These are phyloP conservation scores for Barbatosphaeria neglecta DNA, from an alignment of 495 filamentous ascomycete species.

Conservation along the genomic window DNA sequence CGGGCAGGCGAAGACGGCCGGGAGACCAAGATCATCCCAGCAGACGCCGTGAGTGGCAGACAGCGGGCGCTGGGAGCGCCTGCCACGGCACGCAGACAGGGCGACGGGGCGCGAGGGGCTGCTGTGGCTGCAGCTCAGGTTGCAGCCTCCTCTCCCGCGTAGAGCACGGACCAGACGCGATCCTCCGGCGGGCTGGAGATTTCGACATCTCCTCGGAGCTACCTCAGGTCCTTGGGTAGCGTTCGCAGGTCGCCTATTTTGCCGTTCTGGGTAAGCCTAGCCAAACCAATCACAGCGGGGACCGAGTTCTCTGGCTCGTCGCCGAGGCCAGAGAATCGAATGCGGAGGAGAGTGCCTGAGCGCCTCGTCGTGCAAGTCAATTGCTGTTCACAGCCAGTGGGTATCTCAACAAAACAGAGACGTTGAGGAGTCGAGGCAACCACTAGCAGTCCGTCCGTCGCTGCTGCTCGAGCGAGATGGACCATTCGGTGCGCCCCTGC, in stretches of 20 bases:
- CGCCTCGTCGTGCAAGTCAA: background rate
- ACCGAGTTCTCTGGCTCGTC: too few relatives aligned
- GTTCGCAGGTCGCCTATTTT: background rate
- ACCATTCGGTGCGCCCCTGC: too few relatives aligned
- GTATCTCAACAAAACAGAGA: background rate
- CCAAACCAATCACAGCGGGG: background rate
- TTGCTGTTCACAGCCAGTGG: background rate
- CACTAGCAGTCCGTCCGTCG: too few relatives aligned
- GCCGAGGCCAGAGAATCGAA: background rate
- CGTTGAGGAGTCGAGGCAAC: background rate
- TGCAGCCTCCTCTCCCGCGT: too few relatives aligned
- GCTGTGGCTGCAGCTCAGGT: background rate
- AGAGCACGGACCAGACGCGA: background rate
- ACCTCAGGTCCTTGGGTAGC: background rate
- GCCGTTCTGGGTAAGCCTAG: background rate
- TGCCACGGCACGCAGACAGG: too few relatives aligned
- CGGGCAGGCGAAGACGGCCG: too few relatives aligned
- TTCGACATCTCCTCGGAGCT: constrained; percentile 1
- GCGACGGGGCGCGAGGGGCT: too few relatives aligned
- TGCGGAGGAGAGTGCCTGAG: too few relatives aligned
- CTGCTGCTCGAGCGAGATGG: too few relatives aligned
- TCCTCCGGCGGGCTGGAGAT: background rate
- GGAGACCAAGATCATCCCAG: too few relatives aligned
- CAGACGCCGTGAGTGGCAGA: too few relatives aligned
- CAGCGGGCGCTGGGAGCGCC: too few relatives aligned